Conservation (phyloP, 345 rosid genomes). For the Rubroshorea leprosula region DNA sequence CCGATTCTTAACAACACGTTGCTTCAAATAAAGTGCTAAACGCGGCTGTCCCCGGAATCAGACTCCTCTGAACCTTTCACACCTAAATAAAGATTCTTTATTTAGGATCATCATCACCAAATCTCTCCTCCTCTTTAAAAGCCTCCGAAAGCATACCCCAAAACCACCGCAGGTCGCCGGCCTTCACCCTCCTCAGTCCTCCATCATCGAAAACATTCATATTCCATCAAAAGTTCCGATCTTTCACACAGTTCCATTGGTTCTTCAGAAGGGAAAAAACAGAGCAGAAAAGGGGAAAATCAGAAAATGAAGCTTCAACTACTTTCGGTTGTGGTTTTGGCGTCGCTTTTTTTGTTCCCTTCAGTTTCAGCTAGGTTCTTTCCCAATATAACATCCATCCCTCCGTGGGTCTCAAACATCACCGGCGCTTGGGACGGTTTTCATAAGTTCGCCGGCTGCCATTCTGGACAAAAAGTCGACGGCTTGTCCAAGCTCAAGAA, state of each 20-base stretch:
- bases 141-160: no score
- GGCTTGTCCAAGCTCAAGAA: slow-evolving; percentile 67
- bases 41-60: no score
- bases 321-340: slow-evolving; percentile 11
- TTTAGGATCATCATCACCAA: no score
- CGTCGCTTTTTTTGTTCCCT: slow-evolving; percentile 15
- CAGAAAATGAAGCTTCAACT: slow-evolving; percentile 18
- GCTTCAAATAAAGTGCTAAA: no score
- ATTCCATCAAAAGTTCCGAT: not conserved
- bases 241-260: no score
- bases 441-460: slow-evolving; percentile 54
- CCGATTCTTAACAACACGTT: no score
- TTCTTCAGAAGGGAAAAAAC: not conserved
- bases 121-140: no score
- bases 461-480: slow-evolving; percentile 41
- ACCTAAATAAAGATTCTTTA: no score
- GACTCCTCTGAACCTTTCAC: no score
- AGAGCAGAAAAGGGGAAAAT: not conserved
- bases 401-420: slow-evolving; percentile 28
- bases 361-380: slow-evolving; percentile 24
- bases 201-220: no score
- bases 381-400: slow-evolving; percentile 39
- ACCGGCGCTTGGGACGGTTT: slow-evolving; percentile 55
- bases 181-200: no score
- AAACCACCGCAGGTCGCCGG: no score